Base-by-base conservation (phyloP, 768 basidiomycete genomes). In the Terana coerulea region DNA sequence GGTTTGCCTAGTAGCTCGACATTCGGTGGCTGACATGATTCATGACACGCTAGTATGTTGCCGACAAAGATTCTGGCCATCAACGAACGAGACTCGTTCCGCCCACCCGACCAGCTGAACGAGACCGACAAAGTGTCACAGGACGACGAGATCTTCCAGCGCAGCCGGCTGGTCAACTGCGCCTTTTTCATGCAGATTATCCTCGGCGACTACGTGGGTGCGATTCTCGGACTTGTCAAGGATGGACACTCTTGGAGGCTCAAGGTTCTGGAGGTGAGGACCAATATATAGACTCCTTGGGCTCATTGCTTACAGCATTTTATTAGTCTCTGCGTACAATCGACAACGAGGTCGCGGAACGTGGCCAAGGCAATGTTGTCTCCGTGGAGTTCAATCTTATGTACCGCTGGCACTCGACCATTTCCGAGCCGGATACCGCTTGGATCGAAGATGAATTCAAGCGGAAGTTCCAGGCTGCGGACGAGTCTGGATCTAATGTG, bases 71-170 rank as follows among this genome's bases (percentile, higher is more conserved):
- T 91, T 25, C 61, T 86, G 9, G 70, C 76, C 47, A 81, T 91
- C 66, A 88, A 92, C 61, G 88, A 92, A 65, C 61, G 65, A 15
- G 72, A 75, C 9, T 75, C 67, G 2, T 86, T 74, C 63, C 45
- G 47, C 14, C 36, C 56, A 36, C 60, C 65, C 48, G 44, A 61
- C 54, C 21, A 47, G 1, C 28, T 53, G 8, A 54, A 61, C 40
- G 28, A 56, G 54, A 21, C 45, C 26, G 49, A 52, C 8, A 66
- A 56, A 36, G 41, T 60, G 12, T 66, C 58, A 0, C 88, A 91
- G 61, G 89, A 91, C 49, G 81, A 88, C 44, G 88, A 90, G 59
- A 81, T 91, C 40, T 91, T 88, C 69, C 75, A 86, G 52, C 79
- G 84, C 25, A 74, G 86, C 9, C 77, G 88, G 42, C 71, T 89